Evolutionary conservation across 1,284 basidiomycete genomes (phyloP), one percentile per base, ranked within the genome.

Genomic region (Wolfiporia cocos): DNA sequence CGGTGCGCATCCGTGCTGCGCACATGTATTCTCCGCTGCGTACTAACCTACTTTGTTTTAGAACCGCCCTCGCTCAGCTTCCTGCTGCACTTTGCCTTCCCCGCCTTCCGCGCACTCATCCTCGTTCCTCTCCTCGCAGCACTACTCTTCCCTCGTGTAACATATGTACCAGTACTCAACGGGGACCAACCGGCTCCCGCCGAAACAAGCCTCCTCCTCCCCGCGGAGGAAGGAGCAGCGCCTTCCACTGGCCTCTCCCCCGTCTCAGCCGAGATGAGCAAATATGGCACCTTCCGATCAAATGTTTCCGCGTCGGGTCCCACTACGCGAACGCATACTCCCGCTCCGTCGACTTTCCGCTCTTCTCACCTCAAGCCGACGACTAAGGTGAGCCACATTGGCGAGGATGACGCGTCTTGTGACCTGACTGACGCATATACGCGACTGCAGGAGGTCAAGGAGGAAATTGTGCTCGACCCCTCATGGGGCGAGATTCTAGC

Each of bases 221-320:
- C 74, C 11, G 60, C 73, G 2, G 72, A 67, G 26, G 62, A 64
- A 15, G 58, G 57, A 24, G 58, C 64, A 28, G 62, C 66, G 11
- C 48, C 69, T 1, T 74, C 76, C 3, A 64, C 68, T 4, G 73
- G 74, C 26, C 65, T 76, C 37, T 68, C 70, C 29, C 59, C 71
- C 34, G 59, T 71, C 30, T 57, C 69, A 14, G 64, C 63, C 4
- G 71, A 76, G 49, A 61, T 66, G 15, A 72, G 65, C 60, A 86
- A 85, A 58, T 89, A 89, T 57, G 86, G 86, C 17, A 87, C 86
- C 11, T 88, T 84, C 69, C 70, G 68, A 38, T 74, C 74, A 19
- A 64, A 66, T 28, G 53, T 71, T 19, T 73, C 70, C 40, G 67
- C 69, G 15, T 80, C 80, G 20, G 66, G 66, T 11, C 74, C 77